Evolutionary conservation across 768 basidiomycete species (phyloP).

Genomic region (Panaeolus cyanescens): DNA sequence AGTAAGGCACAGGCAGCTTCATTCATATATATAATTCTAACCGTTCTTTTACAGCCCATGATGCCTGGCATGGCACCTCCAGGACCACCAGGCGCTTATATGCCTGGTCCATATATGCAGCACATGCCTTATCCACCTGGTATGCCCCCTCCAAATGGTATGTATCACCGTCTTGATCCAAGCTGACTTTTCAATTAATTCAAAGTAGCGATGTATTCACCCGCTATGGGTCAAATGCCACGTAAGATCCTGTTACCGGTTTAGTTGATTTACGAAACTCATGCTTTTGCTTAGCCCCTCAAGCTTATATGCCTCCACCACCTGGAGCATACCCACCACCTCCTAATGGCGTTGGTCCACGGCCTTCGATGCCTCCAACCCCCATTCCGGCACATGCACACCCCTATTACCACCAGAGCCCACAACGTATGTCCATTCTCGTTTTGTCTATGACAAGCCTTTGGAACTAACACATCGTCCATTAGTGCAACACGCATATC

Average conservation of each 20-base stretch:
- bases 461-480: constrained; percentile 2
- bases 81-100: constrained; percentile 75
- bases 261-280: not conserved
- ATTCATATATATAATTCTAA: not conserved
- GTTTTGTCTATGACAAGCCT: constrained; percentile 23
- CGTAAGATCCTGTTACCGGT: constrained; percentile 50
- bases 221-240: constrained; percentile 86
- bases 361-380: constrained; percentile 91
- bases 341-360: constrained; percentile 75
- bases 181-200: constrained; percentile 12
- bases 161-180: constrained; percentile 24
- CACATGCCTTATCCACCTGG: constrained; percentile 81
- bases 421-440: constrained; percentile 61
- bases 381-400: constrained; percentile 87
- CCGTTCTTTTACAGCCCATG: constrained; percentile 55
- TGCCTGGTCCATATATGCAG: constrained; percentile 82
- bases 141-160: constrained; percentile 81
- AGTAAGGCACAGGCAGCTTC: constrained; percentile 38
- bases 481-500: constrained; percentile 84
- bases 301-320: constrained; percentile 78
- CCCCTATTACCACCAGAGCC: constrained; percentile 88
- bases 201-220: constrained; percentile 74
- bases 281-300: constrained; percentile 47
- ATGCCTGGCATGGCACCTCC: constrained; percentile 85
- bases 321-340: constrained; percentile 76